Percentiles rank a stretch among this genome's conserved stretches.
Evolutionary conservation across 768 basidiomycete genomes (phyloP).

Genomic region (Suillus hirtellus): DNA sequence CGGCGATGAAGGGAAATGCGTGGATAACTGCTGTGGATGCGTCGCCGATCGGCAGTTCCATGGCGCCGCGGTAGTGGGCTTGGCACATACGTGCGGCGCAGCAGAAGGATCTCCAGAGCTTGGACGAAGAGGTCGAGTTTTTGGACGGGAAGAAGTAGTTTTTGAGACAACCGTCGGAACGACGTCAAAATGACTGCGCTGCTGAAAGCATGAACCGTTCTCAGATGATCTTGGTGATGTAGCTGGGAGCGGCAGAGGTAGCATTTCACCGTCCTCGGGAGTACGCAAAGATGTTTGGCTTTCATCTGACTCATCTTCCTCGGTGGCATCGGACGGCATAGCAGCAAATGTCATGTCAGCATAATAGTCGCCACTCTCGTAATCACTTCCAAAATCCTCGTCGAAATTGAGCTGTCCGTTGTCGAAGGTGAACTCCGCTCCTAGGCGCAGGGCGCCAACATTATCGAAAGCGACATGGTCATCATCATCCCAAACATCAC

Average conservation of each 20-base stretch:
- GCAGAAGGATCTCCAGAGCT: constrained; percentile 2
- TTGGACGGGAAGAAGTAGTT: constrained; percentile 28
- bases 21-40: constrained; percentile 1
- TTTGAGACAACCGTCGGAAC: constrained; percentile 19
- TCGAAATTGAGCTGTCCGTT: constrained; percentile 14
- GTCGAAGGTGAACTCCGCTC: constrained; percentile 5
- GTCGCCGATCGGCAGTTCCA: neutral
- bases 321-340: constrained; percentile 27
- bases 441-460: constrained; percentile 14
- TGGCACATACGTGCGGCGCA: neutral
- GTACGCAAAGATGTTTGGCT: constrained; percentile 27
- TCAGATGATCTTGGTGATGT: neutral
- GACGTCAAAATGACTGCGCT: constrained; percentile 4
- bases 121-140: constrained; percentile 21
- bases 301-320: constrained; percentile 32
- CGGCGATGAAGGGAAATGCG: neutral
- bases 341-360: constrained; percentile 22
- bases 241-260: constrained; percentile 14
- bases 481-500: constrained; percentile 26
- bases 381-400: constrained; percentile 14
- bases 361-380: constrained; percentile 10
- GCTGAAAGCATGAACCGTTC: neutral
- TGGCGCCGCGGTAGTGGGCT: neutral
- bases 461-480: constrained; percentile 21
- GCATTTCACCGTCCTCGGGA: constrained; percentile 25